Percentiles rank a stretch among this genome's conserved stretches.
phyloP scores from a whole-genome alignment of 2,329 filamentous ascomycete genomes.

The Penicillium sclerotigenum region DNA sequence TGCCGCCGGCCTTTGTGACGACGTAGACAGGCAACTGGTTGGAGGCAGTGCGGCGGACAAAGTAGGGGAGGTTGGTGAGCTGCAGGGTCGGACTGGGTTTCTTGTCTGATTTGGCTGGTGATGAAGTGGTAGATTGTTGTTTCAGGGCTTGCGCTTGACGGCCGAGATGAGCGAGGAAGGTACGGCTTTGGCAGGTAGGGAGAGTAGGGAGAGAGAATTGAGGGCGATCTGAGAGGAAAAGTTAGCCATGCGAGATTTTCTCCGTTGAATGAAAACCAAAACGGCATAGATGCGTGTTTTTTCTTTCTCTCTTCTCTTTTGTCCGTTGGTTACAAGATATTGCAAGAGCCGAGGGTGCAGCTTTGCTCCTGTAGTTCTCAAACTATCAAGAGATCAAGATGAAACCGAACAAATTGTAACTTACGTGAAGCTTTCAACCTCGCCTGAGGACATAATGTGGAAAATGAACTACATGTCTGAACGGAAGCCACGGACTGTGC shows the following conservation, averaged over 20 bases:
- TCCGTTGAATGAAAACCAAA: neutral
- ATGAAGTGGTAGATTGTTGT: constrained; percentile 33
- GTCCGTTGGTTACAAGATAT: constrained; percentile 1
- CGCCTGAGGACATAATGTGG: constrained; percentile 29
- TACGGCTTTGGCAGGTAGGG: constrained; percentile 32
- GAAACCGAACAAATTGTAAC: constrained; percentile 11
- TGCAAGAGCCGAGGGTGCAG: neutral
- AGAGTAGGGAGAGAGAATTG: constrained; percentile 21
- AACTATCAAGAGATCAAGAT: neutral
- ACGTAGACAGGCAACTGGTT: constrained; percentile 76
- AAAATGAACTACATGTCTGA: constrained; percentile 31
- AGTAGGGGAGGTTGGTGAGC: constrained; percentile 59
- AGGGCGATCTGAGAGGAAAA: constrained; percentile 18
- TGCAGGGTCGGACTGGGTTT: constrained; percentile 23
- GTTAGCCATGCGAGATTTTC: constrained; percentile 12
- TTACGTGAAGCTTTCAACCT: constrained; percentile 31
- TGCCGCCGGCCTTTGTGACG: constrained; percentile 70
- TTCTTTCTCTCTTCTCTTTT: neutral
- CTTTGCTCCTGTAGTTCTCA: neutral
- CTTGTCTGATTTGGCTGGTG: constrained; percentile 14
- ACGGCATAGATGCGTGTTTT: neutral
- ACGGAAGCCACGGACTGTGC: constrained; percentile 29
- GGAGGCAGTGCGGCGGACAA: constrained; percentile 67
- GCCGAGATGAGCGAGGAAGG: constrained; percentile 38
- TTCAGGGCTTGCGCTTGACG: constrained; percentile 37